Percentiles rank a stretch among this genome's conserved stretches.
Conservation (phyloP, 768 basidiomycete genomes). For the Boletellus emodensis region DNA sequence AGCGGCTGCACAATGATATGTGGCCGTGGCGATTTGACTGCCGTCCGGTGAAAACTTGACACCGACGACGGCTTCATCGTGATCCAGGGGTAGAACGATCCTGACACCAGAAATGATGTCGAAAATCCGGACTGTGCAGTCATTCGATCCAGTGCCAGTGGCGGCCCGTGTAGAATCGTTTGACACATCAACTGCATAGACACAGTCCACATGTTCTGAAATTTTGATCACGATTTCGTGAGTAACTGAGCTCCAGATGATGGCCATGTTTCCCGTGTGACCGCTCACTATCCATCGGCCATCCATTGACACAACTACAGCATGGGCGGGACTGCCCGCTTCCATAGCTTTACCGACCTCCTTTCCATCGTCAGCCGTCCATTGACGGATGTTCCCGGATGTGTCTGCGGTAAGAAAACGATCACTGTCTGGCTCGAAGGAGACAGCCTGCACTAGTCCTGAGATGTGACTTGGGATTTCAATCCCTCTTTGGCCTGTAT, state of each 20-base stretch:
- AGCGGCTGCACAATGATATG: background rate
- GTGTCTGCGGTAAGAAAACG: background rate
- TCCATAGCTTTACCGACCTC: background rate
- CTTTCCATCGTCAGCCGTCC: background rate
- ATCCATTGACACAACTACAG: background rate
- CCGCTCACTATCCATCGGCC: constrained; percentile 2
- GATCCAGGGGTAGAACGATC: background rate
- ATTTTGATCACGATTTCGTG: background rate
- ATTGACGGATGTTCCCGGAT: background rate
- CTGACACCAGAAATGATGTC: background rate
- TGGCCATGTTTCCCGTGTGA: background rate
- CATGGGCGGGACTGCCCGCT: background rate
- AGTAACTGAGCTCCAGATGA: background rate
- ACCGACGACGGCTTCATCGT: background rate
- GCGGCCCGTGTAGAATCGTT: background rate
- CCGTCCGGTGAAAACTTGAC: constrained; percentile 1
- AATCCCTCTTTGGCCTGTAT: background rate
- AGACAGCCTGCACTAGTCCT: background rate
- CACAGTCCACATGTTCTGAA: background rate
- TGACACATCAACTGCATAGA: background rate
- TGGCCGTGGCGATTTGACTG: background rate
- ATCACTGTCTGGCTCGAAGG: background rate
- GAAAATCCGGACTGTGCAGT: background rate
- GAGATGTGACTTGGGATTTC: background rate
- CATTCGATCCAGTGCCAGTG: background rate